Base-by-base conservation (phyloP, 2,329 filamentous ascomycete species). In the Blumeria graminis region DNA sequence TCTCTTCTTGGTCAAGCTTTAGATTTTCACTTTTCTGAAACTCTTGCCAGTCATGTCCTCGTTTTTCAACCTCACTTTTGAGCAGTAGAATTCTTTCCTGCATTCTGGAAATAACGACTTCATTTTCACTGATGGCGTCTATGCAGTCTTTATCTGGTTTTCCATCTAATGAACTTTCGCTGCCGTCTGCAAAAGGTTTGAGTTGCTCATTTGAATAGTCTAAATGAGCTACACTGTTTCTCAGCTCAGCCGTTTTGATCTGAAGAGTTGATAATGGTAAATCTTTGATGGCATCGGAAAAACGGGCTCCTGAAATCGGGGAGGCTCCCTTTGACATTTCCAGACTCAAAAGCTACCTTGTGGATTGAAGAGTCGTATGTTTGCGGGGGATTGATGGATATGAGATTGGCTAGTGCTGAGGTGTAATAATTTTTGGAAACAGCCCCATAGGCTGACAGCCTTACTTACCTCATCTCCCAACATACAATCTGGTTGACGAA, bases 121-220 rank as follows among this genome's bases (percentile, higher is more conserved):
- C 74, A 68, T 88, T 88, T 69, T 89, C 84, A 57, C 70, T 67
- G 65, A 88, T 84, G 58, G 84, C 84, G 57, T 87, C 82, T 61
- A 78, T 70, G 71, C 84, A 89, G 66, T 85, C 83, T 59, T 73
- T 72, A 65, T 89, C 84, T 14, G 80, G 74, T 28, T 71, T 68
- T 0, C 61, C 61, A 51, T 60, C 59, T 1, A 38, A n/a, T n/a
- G 59, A 57, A 3, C 57, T 52, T 18, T 62, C 61, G 6, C 59
- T 62, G 3, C 64, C 65, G 14, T 79, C 74, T 57, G 82, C 81
- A 62, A 78, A 87, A 36, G 82, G 82, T 56, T 75, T 72, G 58
- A 88, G 79, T 67, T 88, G 78, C 60, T 76, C 75, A 70, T 88
- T 89, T 60, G 80, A 84, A 67, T 80, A 80, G 63, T 81, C 76